Evolutionary conservation across 352 stramenopile species (phyloP).

Genomic region (Globisporangium middletonii): DNA sequence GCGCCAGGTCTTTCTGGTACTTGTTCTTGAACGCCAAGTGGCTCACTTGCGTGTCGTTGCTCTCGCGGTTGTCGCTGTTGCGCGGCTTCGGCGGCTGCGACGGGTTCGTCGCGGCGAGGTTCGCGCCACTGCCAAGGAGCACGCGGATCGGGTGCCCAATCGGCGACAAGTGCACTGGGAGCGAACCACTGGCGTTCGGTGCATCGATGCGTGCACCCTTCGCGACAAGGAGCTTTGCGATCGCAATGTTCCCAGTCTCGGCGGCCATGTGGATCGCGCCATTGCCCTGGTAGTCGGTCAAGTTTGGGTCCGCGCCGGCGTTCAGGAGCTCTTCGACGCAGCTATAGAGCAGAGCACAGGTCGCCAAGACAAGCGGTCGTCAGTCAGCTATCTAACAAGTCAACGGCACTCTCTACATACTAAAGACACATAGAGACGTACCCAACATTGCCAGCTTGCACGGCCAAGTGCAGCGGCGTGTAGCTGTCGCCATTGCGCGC

Average conservation of each 20-base stretch:
- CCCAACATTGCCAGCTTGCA: slow-evolving; percentile 61
- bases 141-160: slow-evolving; percentile 84
- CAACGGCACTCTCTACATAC: no score
- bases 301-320: slow-evolving; percentile 67
- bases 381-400: background rate
- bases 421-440: slow-evolving; percentile 18
- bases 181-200: slow-evolving; percentile 70
- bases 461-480: slow-evolving; percentile 71
- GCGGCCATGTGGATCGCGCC: slow-evolving; percentile 79
- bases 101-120: slow-evolving; percentile 62
- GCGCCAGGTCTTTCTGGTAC: slow-evolving; percentile 79
- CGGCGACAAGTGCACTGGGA: slow-evolving; percentile 79
- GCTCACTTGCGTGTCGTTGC: slow-evolving; percentile 65
- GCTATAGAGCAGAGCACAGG: slow-evolving; percentile 13
- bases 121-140: slow-evolving; percentile 62
- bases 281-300: slow-evolving; percentile 79
- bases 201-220: slow-evolving; percentile 67
- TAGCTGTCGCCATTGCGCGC: slow-evolving; percentile 77
- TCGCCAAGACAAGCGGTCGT: background rate
- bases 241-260: slow-evolving; percentile 71
- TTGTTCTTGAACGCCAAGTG: slow-evolving; percentile 89
- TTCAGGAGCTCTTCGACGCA: slow-evolving; percentile 72
- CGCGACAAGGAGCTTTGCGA: slow-evolving; percentile 72
- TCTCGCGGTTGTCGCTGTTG: slow-evolving; percentile 38
- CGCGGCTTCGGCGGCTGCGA: slow-evolving; percentile 52